Percentiles rank a stretch among this genome's conserved stretches.
These are phyloP conservation scores for Ottelia alismoides DNA, from an alignment of 106 monocot species.

Conservation along the genomic window DNA sequence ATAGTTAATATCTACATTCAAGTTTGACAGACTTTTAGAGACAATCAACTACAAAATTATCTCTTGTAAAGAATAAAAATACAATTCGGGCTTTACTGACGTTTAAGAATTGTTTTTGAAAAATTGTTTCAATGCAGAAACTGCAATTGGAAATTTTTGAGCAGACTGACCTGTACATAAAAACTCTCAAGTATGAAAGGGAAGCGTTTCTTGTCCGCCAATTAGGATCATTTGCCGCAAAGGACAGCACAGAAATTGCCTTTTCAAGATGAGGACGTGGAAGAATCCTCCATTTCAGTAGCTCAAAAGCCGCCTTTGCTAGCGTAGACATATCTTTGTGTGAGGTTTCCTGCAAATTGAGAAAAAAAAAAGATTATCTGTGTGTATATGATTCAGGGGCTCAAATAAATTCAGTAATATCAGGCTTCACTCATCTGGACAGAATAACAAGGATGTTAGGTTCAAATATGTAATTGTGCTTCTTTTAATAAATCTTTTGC, in stretches of 20 bases:
- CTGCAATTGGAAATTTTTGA: background rate
- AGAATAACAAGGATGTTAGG: too few relatives aligned
- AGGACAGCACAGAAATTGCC: constrained; percentile 58
- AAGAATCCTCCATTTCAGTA: constrained; percentile 79
- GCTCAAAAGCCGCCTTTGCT: constrained; percentile 84
- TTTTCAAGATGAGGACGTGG: constrained; percentile 52
- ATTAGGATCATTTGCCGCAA: constrained; percentile 58
- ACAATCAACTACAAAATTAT: too few relatives aligned
- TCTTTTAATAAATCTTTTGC: too few relatives aligned
- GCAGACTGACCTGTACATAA: constrained; percentile 72
- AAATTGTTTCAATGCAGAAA: background rate
- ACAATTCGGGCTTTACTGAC: background rate
- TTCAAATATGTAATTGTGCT: too few relatives aligned
- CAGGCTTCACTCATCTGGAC: too few relatives aligned
- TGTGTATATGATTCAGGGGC: too few relatives aligned
- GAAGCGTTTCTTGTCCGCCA: constrained; percentile 86
- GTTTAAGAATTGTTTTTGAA: background rate
- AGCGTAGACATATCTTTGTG: constrained; percentile 83
- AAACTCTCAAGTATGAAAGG: constrained; percentile 59
- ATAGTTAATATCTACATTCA: too few relatives aligned
- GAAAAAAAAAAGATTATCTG: too few relatives aligned
- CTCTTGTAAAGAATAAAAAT: background rate
- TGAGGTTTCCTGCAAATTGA: constrained; percentile 76
- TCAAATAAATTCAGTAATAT: too few relatives aligned
- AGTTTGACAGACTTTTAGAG: too few relatives aligned